phyloP scores from a whole-genome alignment of 2,329 filamentous ascomycete species.

The Huntiella moniliformis region DNA sequence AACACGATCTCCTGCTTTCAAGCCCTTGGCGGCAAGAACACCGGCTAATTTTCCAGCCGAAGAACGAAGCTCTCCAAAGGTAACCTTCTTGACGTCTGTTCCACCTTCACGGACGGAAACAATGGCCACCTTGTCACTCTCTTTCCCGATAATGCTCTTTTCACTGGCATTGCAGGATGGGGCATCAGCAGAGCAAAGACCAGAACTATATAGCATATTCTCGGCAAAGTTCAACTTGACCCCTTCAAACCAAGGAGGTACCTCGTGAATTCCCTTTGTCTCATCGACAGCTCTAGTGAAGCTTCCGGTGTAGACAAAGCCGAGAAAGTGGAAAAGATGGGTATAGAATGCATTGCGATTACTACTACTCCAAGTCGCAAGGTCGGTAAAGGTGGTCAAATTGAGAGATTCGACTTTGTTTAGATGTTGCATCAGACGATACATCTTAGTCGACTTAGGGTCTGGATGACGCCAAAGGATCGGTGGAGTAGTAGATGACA shows the following conservation, averaged over 20 bases:
- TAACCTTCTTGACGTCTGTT: slow-evolving; percentile 34
- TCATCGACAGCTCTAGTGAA: slow-evolving; percentile 49
- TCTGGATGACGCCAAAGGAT: slow-evolving; percentile 52
- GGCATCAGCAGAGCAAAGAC: slow-evolving; percentile 16
- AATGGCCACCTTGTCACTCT: slow-evolving; percentile 49
- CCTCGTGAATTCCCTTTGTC: slow-evolving; percentile 44
- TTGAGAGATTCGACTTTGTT: slow-evolving; percentile 38
- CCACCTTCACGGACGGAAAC: slow-evolving; percentile 56
- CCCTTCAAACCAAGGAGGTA: slow-evolving; percentile 64
- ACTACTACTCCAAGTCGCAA: slow-evolving; percentile 50
- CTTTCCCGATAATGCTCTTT: slow-evolving; percentile 41
- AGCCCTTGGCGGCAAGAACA: slow-evolving; percentile 43
- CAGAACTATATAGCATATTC: slow-evolving; percentile 48
- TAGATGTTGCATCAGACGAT: slow-evolving; percentile 44
- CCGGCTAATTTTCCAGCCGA: slow-evolving; percentile 40
- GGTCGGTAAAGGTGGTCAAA: slow-evolving; percentile 47
- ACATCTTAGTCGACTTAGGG: slow-evolving; percentile 44
- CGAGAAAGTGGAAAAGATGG: slow-evolving; percentile 39
- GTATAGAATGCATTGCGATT: slow-evolving; percentile 46
- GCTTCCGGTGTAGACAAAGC: slow-evolving; percentile 43
- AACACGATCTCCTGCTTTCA: slow-evolving; percentile 53
- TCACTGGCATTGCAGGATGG: slow-evolving; percentile 19
- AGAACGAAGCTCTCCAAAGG: slow-evolving; percentile 46
- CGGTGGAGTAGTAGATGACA: slow-evolving; percentile 21
- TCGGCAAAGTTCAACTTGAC: slow-evolving; percentile 60